Percentiles rank a stretch among this genome's conserved stretches.
phyloP scores from a whole-genome alignment of 1,139 yeast species.

The Debaryomyces subglobosus region DNA sequence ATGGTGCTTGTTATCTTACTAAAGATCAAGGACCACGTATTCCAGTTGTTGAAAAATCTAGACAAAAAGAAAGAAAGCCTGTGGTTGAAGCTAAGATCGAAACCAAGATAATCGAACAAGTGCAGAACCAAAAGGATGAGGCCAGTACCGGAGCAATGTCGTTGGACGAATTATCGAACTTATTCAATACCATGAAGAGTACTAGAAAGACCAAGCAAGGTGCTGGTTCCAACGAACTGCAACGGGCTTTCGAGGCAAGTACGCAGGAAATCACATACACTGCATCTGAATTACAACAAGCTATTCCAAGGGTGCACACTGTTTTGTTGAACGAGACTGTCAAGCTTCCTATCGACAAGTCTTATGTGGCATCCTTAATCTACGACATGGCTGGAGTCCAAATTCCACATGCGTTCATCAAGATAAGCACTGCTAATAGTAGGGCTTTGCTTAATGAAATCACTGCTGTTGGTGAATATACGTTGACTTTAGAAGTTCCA shows the following conservation, averaged over 20 bases:
- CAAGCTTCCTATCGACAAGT: conserved; percentile 33
- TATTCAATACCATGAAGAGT: conserved; percentile 34
- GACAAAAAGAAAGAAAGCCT: conserved; percentile 14
- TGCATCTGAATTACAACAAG: conserved; percentile 34
- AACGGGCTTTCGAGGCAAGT: conserved; percentile 12
- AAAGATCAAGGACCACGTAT: conserved; percentile 58
- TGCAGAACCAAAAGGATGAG: conserved; percentile 13
- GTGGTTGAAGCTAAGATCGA: conserved; percentile 13
- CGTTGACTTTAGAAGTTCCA: conserved; percentile 30
- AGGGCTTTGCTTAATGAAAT: conserved; percentile 23
- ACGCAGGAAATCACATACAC: conserved; percentile 22
- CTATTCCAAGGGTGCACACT: conserved; percentile 32
- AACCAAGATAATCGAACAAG: conserved; percentile 11
- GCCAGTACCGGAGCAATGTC: conserved; percentile 32
- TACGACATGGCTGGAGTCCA: conserved; percentile 35
- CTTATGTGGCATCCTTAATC: conserved; percentile 25
- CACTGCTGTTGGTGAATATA: conserved; percentile 32
- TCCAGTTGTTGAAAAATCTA: conserved; percentile 54
- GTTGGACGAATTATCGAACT: conserved; percentile 40
- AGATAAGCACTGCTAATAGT: conserved; percentile 18
- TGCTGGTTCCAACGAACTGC: conserved; percentile 9
- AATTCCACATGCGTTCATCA: conserved; percentile 30
- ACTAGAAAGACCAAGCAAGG: conserved; percentile 8
- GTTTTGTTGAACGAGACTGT: conserved; percentile 18
- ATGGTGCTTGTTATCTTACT: conserved; percentile 72